Conservation (phyloP, 352 stramenopile genomes). For the Phytopythium cucurbitacearum region DNA sequence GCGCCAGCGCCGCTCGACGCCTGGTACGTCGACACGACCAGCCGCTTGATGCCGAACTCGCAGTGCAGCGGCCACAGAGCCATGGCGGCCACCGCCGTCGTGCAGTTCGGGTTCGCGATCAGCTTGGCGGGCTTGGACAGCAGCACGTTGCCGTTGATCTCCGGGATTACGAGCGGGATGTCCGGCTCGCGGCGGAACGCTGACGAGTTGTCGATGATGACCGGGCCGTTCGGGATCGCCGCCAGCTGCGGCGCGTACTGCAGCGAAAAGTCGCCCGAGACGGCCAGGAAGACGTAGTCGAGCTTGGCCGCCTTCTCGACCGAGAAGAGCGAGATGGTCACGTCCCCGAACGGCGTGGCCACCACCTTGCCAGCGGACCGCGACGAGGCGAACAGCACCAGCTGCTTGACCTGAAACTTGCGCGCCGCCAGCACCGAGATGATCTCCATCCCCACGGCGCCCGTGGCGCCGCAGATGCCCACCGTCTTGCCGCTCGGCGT, state of each 20-base stretch:
- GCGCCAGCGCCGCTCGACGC: conserved; percentile 89
- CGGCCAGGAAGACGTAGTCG: conserved; percentile 97
- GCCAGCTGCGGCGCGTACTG: conserved; percentile 93
- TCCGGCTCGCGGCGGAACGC: conserved; percentile 92
- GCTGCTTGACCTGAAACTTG: conserved; percentile 88
- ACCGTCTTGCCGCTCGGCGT: conserved; percentile 60
- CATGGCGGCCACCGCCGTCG: conserved; percentile 97
- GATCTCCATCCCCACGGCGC: conserved; percentile 97
- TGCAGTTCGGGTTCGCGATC: conserved; percentile 99
- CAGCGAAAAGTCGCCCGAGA: conserved; percentile 96
- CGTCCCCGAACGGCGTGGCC: conserved; percentile 85
- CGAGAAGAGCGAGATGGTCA: conserved; percentile 95
- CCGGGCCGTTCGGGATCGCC: conserved; percentile 61
- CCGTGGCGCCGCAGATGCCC: conserved; percentile 82
- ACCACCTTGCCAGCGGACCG: conserved; percentile 92
- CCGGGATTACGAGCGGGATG: conserved; percentile 92
- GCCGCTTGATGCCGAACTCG: conserved; percentile 94
- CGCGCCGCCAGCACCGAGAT: conserved; percentile 83
- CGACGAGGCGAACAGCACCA: conserved; percentile 95
- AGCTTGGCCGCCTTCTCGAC: conserved; percentile 90
- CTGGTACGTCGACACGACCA: conserved; percentile 96
- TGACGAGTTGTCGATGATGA: conserved; percentile 99
- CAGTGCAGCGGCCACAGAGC: conserved; percentile 96
- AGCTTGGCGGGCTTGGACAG: conserved; percentile 72
- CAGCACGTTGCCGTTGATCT: conserved; percentile 93